Evolutionary conservation across 345 rosid genomes (phyloP).

Genomic region (Sonneratia caseolaris): DNA sequence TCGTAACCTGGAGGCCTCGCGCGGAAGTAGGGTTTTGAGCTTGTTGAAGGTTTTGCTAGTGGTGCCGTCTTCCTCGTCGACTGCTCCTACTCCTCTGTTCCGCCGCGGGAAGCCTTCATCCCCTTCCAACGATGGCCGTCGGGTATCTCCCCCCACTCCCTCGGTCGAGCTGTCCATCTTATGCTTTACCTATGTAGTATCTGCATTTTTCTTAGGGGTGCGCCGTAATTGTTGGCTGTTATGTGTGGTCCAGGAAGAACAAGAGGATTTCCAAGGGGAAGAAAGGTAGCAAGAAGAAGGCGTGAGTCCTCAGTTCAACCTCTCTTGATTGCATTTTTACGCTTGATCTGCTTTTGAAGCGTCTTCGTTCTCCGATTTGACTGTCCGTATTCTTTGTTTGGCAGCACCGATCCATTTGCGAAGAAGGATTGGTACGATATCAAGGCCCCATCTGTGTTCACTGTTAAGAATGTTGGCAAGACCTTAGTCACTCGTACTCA

Average conservation of each 20-base stretch:
- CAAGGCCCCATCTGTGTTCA: constrained; percentile 48
- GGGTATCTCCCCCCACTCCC: no score
- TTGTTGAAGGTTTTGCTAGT: no score
- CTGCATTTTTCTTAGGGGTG: no score
- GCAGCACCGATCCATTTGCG: constrained; percentile 78
- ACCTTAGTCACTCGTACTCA: constrained; percentile 90
- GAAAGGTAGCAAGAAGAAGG: constrained; percentile 96
- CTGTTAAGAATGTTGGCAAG: constrained; percentile 60
- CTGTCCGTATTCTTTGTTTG: neutral
- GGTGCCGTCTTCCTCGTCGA: no score
- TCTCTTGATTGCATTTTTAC: neutral
- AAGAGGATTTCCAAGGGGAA: constrained; percentile 96
- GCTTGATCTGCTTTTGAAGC: neutral
- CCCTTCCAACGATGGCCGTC: no score
- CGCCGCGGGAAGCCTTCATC: no score
- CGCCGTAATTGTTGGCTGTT: neutral
- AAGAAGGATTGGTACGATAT: constrained; percentile 57
- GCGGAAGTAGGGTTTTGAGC: no score
- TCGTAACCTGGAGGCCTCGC: no score
- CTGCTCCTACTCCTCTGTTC: no score
- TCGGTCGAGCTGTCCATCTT: no score
- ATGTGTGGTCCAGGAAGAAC: constrained; percentile 55
- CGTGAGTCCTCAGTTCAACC: constrained; percentile 31
- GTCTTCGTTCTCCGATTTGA: neutral
- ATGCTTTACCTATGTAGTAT: no score